Conservation (phyloP, 129 eudicot genomes). For the Tanacetum coccineum region DNA sequence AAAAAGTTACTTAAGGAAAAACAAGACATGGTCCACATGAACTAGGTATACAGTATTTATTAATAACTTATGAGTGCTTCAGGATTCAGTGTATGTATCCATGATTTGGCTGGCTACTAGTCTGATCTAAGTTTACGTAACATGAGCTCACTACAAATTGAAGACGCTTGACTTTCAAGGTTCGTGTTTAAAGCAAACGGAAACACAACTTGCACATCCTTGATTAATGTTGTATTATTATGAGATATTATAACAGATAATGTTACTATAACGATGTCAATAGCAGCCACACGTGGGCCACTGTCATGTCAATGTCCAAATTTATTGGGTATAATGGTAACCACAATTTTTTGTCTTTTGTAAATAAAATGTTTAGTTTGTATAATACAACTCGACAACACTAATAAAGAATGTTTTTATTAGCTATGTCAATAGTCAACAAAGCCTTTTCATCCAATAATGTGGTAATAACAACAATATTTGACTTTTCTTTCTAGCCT, state of each 20-base stretch:
- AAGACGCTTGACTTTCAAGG: not conserved
- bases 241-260: no score
- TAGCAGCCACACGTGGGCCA: not conserved
- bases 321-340: no score
- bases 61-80: no score
- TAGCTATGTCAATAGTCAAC: conserved; percentile 22
- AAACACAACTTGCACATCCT: not conserved
- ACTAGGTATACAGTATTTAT: no score
- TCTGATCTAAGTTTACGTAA: no score
- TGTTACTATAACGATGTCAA: not conserved
- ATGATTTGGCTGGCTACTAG: no score
- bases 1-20: no score
- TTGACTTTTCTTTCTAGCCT: conserved; percentile 19
- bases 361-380: not conserved
- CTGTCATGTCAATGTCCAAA: no score
- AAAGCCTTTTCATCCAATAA: conserved; percentile 22
- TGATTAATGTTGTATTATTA: not conserved
- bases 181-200: not conserved
- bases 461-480: conserved; percentile 12
- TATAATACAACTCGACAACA: not conserved
- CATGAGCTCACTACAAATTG: not conserved
- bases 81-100: no score
- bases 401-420: not conserved
- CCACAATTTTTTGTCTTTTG: not conserved
- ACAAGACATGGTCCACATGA: no score